These are phyloP conservation scores for Kitagawia praeruptora DNA, from an alignment of 129 eudicot genomes.

Conservation along the genomic window DNA sequence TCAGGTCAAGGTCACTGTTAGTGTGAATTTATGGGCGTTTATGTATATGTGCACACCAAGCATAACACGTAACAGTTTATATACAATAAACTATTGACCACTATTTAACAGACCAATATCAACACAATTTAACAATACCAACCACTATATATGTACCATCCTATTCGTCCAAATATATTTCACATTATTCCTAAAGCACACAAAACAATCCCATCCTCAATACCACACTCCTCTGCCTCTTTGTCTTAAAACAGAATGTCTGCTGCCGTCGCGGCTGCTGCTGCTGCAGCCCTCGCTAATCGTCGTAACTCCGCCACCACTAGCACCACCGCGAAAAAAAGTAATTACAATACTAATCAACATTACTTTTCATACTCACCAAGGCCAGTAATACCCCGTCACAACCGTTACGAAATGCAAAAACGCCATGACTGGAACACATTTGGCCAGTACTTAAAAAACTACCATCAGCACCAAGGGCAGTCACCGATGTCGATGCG, in stretches of 20 bases:
- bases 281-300: background rate
- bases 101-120: background rate
- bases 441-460: conserved; percentile 17
- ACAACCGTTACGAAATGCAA: conserved; percentile 15
- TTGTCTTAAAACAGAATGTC: background rate
- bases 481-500: background rate
- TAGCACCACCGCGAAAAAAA: background rate
- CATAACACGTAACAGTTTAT: background rate
- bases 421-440: conserved; percentile 18
- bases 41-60: background rate
- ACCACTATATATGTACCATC: background rate
- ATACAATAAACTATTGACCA: background rate
- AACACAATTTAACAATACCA: background rate
- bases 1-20: background rate
- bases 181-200: background rate
- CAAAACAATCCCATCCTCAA: background rate
- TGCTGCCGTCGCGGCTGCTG: conserved; percentile 6
- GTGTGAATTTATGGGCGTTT: background rate
- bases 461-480: conserved; percentile 1
- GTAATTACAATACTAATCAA: background rate
- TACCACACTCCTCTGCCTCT: background rate
- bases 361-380: background rate
- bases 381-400: background rate
- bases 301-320: background rate
- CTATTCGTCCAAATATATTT: background rate